Conservation (phyloP, 495 filamentous ascomycete genomes). For the Penicillium nucicola region DNA sequence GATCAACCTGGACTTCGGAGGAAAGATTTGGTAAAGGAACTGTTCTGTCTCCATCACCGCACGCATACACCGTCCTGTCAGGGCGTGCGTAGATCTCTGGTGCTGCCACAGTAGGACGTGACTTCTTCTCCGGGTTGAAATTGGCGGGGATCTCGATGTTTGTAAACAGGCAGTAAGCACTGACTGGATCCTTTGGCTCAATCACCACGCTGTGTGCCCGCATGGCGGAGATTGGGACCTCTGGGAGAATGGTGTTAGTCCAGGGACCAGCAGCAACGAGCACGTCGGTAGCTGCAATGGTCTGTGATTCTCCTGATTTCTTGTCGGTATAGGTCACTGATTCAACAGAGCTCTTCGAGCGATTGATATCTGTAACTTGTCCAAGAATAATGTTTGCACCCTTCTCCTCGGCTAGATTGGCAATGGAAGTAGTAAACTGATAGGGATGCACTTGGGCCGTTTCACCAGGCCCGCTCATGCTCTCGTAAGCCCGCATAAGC, state of each 20-base stretch:
- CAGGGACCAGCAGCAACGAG: conserved; percentile 88
- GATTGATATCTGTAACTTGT: conserved; percentile 60
- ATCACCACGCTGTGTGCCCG: conserved; percentile 92
- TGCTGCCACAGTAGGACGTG: conserved; percentile 59
- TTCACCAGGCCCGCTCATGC: conserved; percentile 75
- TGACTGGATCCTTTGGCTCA: conserved; percentile 66
- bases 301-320: conserved; percentile 49
- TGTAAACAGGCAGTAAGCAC: conserved; percentile 87
- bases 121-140: conserved; percentile 48
- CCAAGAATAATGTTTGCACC: conserved; percentile 72
- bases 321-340: conserved; percentile 76
- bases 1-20: conserved; percentile 75
- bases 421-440: conserved; percentile 86
- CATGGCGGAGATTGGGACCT: conserved; percentile 73
- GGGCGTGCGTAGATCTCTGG: conserved; percentile 95
- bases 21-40: conserved; percentile 74
- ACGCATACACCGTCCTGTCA: conserved; percentile 86
- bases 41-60: conserved; percentile 78
- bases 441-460: conserved; percentile 96
- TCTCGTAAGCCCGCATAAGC: conserved; percentile 65
- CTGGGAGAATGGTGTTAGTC: conserved; percentile 71
- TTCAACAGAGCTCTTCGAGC: conserved; percentile 50
- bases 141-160: conserved; percentile 72
- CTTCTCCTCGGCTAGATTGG: conserved; percentile 69
- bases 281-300: conserved; percentile 74